phyloP scores from a whole-genome alignment of 495 filamentous ascomycete genomes.

The Hypoxylon lenormandii region DNA sequence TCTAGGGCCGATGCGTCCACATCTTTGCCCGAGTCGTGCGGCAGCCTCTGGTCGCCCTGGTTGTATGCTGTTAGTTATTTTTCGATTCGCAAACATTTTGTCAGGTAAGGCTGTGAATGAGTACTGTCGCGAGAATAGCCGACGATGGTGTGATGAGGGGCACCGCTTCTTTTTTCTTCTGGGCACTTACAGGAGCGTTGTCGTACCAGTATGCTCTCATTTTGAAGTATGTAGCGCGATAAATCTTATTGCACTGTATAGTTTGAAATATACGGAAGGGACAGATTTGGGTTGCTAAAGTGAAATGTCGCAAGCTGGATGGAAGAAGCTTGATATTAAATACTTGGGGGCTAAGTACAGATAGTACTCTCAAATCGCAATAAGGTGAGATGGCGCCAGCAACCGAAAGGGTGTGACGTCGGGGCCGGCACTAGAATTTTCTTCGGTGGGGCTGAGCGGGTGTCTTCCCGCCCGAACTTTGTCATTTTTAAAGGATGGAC shows the following conservation, averaged over 20 bases:
- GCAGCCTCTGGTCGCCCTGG: conserved; percentile 90
- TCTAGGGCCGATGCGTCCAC: conserved; percentile 72
- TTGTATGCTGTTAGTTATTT: conserved; percentile 22
- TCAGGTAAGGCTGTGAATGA: not conserved
- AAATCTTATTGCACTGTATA: not conserved
- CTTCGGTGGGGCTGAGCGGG: conserved; percentile 26
- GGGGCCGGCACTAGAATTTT: conserved; percentile 17
- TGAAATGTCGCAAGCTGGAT: not conserved
- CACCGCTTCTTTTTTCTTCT: conserved; percentile 17
- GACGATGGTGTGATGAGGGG: conserved; percentile 33
- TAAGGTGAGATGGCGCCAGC: conserved; percentile 34
- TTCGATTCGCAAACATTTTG: not conserved
- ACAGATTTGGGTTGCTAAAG: not conserved
- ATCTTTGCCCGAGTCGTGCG: conserved; percentile 82
- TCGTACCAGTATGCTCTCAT: conserved; percentile 91
- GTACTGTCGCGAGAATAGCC: conserved; percentile 33
- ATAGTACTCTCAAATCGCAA: conserved; percentile 6
- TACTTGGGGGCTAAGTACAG: conserved; percentile 13
- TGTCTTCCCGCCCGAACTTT: not conserved
- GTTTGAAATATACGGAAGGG: not conserved
- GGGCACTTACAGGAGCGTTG: conserved; percentile 73
- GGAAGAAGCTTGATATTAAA: conserved; percentile 25
- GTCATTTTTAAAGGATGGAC: conserved; percentile 16
- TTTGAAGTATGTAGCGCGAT: conserved; percentile 27
- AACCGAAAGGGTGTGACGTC: conserved; percentile 37